Base-by-base conservation (phyloP, 1,284 basidiomycete species). In the Apiotrichum brassicae region DNA sequence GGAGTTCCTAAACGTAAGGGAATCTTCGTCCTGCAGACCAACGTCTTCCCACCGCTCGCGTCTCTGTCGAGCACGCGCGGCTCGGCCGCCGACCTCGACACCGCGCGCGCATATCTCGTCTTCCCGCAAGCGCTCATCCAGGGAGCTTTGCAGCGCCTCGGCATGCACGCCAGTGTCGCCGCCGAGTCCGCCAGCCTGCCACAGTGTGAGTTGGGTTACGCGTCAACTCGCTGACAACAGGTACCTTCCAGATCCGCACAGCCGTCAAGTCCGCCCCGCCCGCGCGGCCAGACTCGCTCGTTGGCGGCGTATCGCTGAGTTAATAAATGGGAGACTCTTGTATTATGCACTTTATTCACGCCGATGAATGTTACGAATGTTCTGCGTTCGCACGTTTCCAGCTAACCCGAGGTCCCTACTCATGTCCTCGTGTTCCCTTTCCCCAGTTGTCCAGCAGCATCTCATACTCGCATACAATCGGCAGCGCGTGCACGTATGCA, bases 1-100 rank as follows among this genome's bases (percentile, higher is more conserved):
- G 33, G 33, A 34, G 33, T 30, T 14, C 14, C 28, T 14, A 9
- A 30, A 30, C 28, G 28, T 9, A 51, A 92, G 89, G 92, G 93
- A 12, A 84, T 94, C 5, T 97, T 92, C 60, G 92, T 97, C 2
- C 77, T 97, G 1, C 90, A 94, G 73, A 91, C 94, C 59, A 88
- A 92, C 59, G 71, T 82, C 0, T 95, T 95, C 75, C 87, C 86
- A 58, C 88, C 92, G 0, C 81, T 95, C 40, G 69, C 81, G 3
- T 79, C 85, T 32, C 71, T 93, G 46, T 85, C 85, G 2, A 84
- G 83, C 4, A 52, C 54, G 76, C 79, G 84, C 54, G 84, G 87
- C 16, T 76, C 83, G 12, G 76, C 82, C 12, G 85, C 87, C 49
- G 84, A 88, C 6, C 75, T 85, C n/a, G 81, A 77, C 57, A 78